Conservation (phyloP, 306 rosid species). For the Vicia villosa region DNA sequence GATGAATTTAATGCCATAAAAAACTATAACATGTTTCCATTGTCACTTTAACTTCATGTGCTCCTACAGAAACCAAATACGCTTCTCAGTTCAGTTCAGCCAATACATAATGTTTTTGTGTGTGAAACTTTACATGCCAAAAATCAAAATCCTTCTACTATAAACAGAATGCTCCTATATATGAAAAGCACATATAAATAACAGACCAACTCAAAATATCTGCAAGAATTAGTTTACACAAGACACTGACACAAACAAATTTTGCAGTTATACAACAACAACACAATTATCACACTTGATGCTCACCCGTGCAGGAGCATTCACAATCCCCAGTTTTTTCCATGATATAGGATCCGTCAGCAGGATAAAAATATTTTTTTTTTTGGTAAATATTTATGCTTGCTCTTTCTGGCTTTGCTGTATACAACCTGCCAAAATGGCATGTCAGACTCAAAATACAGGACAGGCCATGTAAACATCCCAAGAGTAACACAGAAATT, state of each 20-base stretch:
- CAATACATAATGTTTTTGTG: constrained; percentile 36
- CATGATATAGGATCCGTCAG: constrained; percentile 25
- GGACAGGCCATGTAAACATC: constrained; percentile 7
- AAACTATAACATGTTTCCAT: constrained; percentile 31
- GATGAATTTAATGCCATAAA: background rate
- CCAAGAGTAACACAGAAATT: constrained; percentile 15
- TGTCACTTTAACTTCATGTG: constrained; percentile 19
- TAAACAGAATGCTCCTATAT: constrained; percentile 40
- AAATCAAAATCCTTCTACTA: constrained; percentile 41
- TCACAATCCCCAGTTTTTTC: constrained; percentile 27
- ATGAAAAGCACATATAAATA: constrained; percentile 38
- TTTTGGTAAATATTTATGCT: constrained; percentile 42
- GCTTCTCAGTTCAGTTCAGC: constrained; percentile 39
- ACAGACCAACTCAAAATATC: constrained; percentile 39
- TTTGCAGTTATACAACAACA: constrained; percentile 67
- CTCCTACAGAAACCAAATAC: constrained; percentile 23
- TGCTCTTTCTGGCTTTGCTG: constrained; percentile 56
- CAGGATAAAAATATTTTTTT: constrained; percentile 42
- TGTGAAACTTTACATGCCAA: constrained; percentile 46
- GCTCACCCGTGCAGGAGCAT: constrained; percentile 21
- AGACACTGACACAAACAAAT: constrained; percentile 44
- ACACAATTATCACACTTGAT: constrained; percentile 46
- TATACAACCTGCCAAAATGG: constrained; percentile 60
- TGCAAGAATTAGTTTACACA: constrained; percentile 51
- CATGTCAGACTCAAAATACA: constrained; percentile 29